phyloP scores from a whole-genome alignment of 257 asterid species.

The Petrea volubilis region DNA sequence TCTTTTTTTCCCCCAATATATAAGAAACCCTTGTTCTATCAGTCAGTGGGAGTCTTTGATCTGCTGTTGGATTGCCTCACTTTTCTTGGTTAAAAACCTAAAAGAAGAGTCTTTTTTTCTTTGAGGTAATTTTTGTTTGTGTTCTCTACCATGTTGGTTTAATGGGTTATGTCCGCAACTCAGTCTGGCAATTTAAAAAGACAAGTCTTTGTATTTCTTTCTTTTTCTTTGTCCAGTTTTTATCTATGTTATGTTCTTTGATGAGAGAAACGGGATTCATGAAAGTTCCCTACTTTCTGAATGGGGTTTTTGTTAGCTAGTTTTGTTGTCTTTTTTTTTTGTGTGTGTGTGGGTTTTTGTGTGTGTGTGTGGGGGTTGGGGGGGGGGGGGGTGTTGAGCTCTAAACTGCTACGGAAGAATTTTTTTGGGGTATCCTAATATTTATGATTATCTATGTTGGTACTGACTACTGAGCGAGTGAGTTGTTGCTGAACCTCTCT shows the following conservation, averaged over 20 bases:
- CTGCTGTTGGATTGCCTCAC: conserved; percentile 11
- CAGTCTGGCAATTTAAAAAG: not conserved
- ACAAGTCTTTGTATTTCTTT: not conserved
- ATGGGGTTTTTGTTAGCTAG: not conserved
- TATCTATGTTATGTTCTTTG: not conserved
- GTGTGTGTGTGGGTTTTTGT: not conserved
- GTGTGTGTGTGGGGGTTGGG: not conserved
- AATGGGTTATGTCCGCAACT: conserved; percentile 11
- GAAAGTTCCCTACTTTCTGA: not conserved
- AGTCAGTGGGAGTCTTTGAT: conserved; percentile 21
- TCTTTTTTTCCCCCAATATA: not conserved
- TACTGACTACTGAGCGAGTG: not conserved
- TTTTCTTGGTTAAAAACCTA: conserved; percentile 4
- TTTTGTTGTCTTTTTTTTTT: not conserved
- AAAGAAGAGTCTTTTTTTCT: conserved; percentile 11
- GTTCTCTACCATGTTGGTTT: conserved; percentile 14
- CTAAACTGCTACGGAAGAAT: not conserved
- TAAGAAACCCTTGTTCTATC: conserved; percentile 17
- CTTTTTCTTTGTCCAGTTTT: not conserved
- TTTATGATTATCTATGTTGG: too few species aligned
- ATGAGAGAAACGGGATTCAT: conserved; percentile 1
- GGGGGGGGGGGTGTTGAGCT: too few species aligned
- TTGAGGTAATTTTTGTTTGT: conserved; percentile 21
- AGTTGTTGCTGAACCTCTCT: not conserved
- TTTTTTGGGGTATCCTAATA: not conserved